phyloP scores from a whole-genome alignment of 2,329 filamentous ascomycete species.

The Alternaria infectoria region DNA sequence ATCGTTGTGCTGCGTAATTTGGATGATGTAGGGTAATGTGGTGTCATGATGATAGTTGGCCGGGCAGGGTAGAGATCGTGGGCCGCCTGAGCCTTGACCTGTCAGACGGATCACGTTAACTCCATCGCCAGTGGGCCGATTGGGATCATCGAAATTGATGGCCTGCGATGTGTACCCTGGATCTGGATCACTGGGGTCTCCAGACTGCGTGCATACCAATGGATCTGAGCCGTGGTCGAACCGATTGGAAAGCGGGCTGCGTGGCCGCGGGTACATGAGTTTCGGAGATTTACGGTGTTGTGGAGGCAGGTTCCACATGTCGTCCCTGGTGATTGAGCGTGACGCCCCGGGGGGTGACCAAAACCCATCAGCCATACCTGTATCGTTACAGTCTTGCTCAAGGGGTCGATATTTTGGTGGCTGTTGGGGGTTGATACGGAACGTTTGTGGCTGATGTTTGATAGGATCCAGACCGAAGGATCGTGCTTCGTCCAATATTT shows the following conservation, averaged over 20 bases:
- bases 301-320: not conserved
- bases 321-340: not conserved
- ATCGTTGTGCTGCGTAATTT: not conserved
- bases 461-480: not conserved
- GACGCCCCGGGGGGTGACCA: not conserved
- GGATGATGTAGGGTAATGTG: not conserved
- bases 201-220: not conserved
- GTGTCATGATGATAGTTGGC: not conserved
- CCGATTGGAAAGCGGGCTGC: not conserved
- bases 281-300: not conserved
- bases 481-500: not conserved
- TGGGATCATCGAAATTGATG: not conserved
- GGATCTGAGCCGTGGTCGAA: not conserved
- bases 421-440: not conserved
- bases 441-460: not conserved
- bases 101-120: not conserved
- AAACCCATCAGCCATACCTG: not conserved
- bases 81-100: not conserved
- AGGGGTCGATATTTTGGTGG: not conserved
- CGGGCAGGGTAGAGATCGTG: not conserved
- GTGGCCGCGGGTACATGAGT: not conserved
- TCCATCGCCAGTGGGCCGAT: not conserved
- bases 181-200: not conserved
- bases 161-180: not conserved
- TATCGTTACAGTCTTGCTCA: not conserved